Conservation (phyloP, 2,329 filamentous ascomycete species). For the Botryotinia globosa region DNA sequence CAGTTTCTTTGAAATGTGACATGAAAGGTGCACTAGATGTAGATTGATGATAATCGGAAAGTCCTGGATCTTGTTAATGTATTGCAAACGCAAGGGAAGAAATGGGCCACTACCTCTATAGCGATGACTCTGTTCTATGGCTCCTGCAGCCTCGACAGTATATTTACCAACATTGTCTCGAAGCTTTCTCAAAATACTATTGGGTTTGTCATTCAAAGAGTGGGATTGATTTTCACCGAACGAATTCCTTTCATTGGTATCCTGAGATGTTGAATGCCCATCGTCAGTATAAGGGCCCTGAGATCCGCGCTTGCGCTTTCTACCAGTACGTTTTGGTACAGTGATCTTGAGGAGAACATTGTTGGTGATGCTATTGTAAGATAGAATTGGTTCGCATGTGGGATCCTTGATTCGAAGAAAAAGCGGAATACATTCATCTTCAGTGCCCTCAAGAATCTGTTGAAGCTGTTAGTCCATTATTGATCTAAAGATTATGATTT, state of each 20-base stretch:
- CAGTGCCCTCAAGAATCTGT: constrained; percentile 46
- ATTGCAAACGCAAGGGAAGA: not conserved
- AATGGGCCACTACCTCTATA: constrained; percentile 60
- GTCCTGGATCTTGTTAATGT: constrained; percentile 43
- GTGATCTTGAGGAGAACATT: constrained; percentile 85
- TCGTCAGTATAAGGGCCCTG: constrained; percentile 57
- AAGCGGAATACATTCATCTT: constrained; percentile 57
- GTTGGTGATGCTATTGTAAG: constrained; percentile 71
- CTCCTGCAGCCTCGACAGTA: constrained; percentile 65
- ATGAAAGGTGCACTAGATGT: constrained; percentile 67
- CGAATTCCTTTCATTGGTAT: constrained; percentile 3
- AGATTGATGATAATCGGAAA: constrained; percentile 85
- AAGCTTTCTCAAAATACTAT: constrained; percentile 58
- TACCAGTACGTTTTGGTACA: constrained; percentile 80
- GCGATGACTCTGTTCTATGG: constrained; percentile 76
- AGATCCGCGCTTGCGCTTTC: constrained; percentile 79
- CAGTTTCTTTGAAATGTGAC: constrained; percentile 64
- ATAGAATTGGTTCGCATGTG: constrained; percentile 73
- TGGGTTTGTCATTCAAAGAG: constrained; percentile 52
- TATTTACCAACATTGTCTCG: constrained; percentile 69
- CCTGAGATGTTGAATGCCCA: not conserved
- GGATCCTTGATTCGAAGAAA: constrained; percentile 78
- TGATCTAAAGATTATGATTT: not conserved
- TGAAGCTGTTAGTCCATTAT: not conserved
- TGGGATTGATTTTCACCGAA: constrained; percentile 42